phyloP scores from a whole-genome alignment of 306 rosid species.

The Rosa chinensis region DNA sequence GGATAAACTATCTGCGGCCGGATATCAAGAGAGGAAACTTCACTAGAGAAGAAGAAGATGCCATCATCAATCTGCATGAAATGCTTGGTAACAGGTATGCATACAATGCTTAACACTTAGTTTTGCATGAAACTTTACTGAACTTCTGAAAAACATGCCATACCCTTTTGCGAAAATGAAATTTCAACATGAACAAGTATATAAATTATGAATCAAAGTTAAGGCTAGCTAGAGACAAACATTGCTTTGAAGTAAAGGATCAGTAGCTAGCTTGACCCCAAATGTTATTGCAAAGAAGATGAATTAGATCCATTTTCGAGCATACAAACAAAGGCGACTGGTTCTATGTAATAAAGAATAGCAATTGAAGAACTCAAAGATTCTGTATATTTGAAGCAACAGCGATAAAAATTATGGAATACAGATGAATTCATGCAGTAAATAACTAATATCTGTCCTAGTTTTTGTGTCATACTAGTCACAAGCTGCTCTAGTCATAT shows the following conservation, averaged over 20 bases:
- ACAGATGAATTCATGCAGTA: slow-evolving; percentile 39
- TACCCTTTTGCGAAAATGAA: not conserved
- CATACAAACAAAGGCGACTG: slow-evolving; percentile 10
- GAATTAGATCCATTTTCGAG: slow-evolving; percentile 5
- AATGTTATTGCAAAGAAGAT: not conserved
- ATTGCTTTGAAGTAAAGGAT: slow-evolving; percentile 10
- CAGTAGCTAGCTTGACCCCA: not conserved
- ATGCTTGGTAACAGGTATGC: slow-evolving; percentile 82
- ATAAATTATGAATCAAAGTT: not conserved
- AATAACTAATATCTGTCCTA: not conserved
- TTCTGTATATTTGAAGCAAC: slow-evolving; percentile 40
- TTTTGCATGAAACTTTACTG: not conserved
- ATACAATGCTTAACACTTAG: slow-evolving; percentile 1
- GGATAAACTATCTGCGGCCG: slow-evolving; percentile 85
- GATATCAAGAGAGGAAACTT: slow-evolving; percentile 98
- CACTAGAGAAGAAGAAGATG: slow-evolving; percentile 73
- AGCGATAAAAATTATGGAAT: slow-evolving; percentile 3
- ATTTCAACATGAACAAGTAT: not conserved
- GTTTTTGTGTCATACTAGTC: slow-evolving; percentile 2
- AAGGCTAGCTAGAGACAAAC: slow-evolving; percentile 8
- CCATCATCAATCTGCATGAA: slow-evolving; percentile 60
- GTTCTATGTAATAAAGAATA: not conserved
- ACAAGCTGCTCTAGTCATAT: not conserved
- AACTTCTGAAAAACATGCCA: not conserved
- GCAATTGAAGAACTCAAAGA: slow-evolving; percentile 30